Conservation (phyloP, 495 filamentous ascomycete genomes). For the Durotheca rogersii region DNA sequence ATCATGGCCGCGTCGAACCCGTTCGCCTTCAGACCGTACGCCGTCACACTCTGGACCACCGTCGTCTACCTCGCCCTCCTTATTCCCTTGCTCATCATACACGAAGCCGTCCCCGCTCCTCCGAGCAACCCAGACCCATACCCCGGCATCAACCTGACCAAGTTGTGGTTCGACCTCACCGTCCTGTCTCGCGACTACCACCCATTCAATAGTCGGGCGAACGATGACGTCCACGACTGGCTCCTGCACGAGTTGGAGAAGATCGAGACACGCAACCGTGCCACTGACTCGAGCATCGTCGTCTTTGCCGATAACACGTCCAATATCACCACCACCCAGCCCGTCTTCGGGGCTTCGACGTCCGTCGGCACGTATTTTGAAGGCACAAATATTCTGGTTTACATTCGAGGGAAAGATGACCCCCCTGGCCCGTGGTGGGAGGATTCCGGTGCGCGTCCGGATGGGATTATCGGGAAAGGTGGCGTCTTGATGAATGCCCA, state of each 20-base stretch:
- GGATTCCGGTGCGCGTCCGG: slow-evolving; percentile 38
- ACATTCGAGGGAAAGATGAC: slow-evolving; percentile 80
- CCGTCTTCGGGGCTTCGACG: slow-evolving; percentile 19
- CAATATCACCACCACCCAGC: slow-evolving; percentile 63
- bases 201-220: slow-evolving; percentile 81
- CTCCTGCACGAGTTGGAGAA: slow-evolving; percentile 68
- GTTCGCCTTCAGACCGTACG: slow-evolving; percentile 56
- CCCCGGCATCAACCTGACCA: slow-evolving; percentile 69
- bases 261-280: slow-evolving; percentile 61
- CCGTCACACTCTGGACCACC: slow-evolving; percentile 71
- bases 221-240: slow-evolving; percentile 77
- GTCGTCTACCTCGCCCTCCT: slow-evolving; percentile 69
- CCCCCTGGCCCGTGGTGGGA: slow-evolving; percentile 66
- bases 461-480: slow-evolving; percentile 58
- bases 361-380: slow-evolving; percentile 73
- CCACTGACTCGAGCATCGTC: slow-evolving; percentile 45
- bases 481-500: slow-evolving; percentile 93
- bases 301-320: slow-evolving; percentile 77
- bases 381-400: slow-evolving; percentile 89
- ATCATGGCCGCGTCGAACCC: slow-evolving; percentile 47
- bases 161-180: slow-evolving; percentile 86
- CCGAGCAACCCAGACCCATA: slow-evolving; percentile 57
- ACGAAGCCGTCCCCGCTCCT: slow-evolving; percentile 71
- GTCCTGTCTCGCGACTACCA: slow-evolving; percentile 74
- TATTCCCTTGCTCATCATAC: slow-evolving; percentile 68